Evolutionary conservation across 768 basidiomycete genomes (phyloP).

Genomic region (Rhodotorula babjevae): DNA sequence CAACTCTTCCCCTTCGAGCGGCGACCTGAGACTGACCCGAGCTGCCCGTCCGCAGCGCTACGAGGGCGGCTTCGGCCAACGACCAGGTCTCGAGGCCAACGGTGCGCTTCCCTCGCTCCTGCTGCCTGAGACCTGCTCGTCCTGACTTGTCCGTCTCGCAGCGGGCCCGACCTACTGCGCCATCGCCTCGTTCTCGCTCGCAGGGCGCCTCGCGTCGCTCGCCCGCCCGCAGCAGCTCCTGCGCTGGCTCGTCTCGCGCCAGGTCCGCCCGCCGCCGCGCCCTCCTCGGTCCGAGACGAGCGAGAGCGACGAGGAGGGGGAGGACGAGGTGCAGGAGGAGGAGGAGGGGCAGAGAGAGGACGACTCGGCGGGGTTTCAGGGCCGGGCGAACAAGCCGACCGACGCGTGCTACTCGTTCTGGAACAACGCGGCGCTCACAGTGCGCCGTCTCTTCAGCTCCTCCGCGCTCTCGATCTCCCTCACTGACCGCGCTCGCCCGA

Average conservation of each 20-base stretch:
- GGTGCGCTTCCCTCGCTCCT: slow-evolving; percentile 51
- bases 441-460: too few relatives aligned
- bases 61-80: slow-evolving; percentile 87
- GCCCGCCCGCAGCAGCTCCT: slow-evolving; percentile 56
- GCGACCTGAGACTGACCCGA: not conserved
- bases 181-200: slow-evolving; percentile 66
- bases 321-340: not conserved
- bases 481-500: too few relatives aligned
- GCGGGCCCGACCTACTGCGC: slow-evolving; percentile 94
- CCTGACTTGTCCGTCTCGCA: slow-evolving; percentile 43
- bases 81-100: slow-evolving; percentile 74
- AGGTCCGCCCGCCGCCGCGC: slow-evolving; percentile 48
- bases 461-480: too few relatives aligned
- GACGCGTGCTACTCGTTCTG: slow-evolving; percentile 98
- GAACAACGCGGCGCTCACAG: slow-evolving; percentile 75
- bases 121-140: not conserved
- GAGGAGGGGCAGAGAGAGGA: not conserved
- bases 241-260: slow-evolving; percentile 73
- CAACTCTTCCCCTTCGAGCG: not conserved
- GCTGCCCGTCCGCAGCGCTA: slow-evolving; percentile 58
- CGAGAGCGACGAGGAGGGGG: not conserved
- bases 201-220: slow-evolving; percentile 45
- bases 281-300: not conserved
- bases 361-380: slow-evolving; percentile 71
- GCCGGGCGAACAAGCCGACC: slow-evolving; percentile 76